Evolutionary conservation across 1,139 yeast species (phyloP).

Genomic region (Magnusiomyces tetraspermus): DNA sequence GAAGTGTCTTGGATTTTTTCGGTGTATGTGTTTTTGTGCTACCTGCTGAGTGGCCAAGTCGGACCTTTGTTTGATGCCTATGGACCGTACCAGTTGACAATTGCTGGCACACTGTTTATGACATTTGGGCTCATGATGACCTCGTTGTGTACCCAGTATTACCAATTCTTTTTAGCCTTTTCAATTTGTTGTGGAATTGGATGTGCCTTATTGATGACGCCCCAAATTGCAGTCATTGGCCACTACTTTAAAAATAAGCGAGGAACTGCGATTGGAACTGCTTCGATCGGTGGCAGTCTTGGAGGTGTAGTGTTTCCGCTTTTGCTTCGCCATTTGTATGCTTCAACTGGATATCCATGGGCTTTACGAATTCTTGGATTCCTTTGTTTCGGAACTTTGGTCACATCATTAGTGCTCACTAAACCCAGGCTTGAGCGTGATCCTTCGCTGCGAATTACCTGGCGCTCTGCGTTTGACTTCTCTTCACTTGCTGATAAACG

Average conservation of each 20-base stretch:
- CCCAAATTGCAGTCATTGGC: slow-evolving; percentile 49
- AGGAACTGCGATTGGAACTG: slow-evolving; percentile 48
- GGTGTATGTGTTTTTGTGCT: slow-evolving; percentile 45
- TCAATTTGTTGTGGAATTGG: slow-evolving; percentile 50
- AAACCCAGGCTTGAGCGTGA: background rate
- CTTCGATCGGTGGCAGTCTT: slow-evolving; percentile 52
- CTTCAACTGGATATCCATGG: slow-evolving; percentile 49
- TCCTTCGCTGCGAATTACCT: background rate
- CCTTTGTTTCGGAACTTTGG: background rate
- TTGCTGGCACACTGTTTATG: slow-evolving; percentile 39
- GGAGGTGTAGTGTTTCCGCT: slow-evolving; percentile 56
- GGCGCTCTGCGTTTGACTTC: slow-evolving; percentile 20
- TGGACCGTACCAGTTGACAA: slow-evolving; percentile 23
- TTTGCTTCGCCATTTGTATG: slow-evolving; percentile 42
- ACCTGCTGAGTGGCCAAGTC: slow-evolving; percentile 48
- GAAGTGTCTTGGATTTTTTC: slow-evolving; percentile 58
- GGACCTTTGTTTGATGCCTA: slow-evolving; percentile 52
- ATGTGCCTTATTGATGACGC: slow-evolving; percentile 48
- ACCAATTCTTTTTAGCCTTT: slow-evolving; percentile 52
- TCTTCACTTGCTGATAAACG: slow-evolving; percentile 35
- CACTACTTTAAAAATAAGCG: slow-evolving; percentile 53
- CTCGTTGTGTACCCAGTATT: slow-evolving; percentile 44
- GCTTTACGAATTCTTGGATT: slow-evolving; percentile 44
- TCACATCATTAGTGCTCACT: background rate
- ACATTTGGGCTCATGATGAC: slow-evolving; percentile 43